Evolutionary conservation across 225 moss, liverwort and hornwort species (phyloP).

Genomic region (Pseudoscleropodium purum): DNA sequence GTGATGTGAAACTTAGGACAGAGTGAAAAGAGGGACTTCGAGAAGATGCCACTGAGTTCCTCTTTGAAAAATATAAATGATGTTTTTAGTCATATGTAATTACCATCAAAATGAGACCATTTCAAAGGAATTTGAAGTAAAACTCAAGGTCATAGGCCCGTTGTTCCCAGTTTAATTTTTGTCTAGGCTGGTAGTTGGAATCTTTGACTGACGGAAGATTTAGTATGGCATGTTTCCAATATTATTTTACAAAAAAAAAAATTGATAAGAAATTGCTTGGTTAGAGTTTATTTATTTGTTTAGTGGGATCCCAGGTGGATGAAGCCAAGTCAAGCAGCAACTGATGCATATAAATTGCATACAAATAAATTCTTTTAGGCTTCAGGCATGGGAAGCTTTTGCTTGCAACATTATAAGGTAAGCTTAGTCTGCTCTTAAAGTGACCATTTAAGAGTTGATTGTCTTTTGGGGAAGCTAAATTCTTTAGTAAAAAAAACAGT

Average conservation of each 20-base stretch:
- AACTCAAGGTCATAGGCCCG: not conserved
- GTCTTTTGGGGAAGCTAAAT: too few relatives aligned
- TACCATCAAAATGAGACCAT: not conserved
- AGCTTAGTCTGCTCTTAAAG: too few relatives aligned
- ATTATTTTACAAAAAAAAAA: not conserved
- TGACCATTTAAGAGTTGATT: too few relatives aligned
- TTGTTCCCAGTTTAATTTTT: not conserved
- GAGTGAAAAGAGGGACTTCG: fast-evolving
- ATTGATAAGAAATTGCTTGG: not conserved
- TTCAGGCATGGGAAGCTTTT: too few relatives aligned
- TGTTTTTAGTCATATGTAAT: not conserved
- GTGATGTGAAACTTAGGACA: not conserved
- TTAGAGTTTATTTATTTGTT: not conserved
- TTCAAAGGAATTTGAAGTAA: not conserved
- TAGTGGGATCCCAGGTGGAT: not conserved
- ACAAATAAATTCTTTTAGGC: too few relatives aligned
- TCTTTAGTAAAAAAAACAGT: too few relatives aligned
- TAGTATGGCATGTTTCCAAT: not conserved
- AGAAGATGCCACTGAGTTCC: not conserved
- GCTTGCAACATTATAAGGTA: too few relatives aligned
- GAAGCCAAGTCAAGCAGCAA: not conserved
- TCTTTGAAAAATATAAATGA: not conserved
- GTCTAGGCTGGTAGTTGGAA: not conserved
- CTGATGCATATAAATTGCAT: not conserved
- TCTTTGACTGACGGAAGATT: not conserved